Evolutionary conservation across 495 filamentous ascomycete species (phyloP).

Genomic region (Polyplosphaeria fusca): DNA sequence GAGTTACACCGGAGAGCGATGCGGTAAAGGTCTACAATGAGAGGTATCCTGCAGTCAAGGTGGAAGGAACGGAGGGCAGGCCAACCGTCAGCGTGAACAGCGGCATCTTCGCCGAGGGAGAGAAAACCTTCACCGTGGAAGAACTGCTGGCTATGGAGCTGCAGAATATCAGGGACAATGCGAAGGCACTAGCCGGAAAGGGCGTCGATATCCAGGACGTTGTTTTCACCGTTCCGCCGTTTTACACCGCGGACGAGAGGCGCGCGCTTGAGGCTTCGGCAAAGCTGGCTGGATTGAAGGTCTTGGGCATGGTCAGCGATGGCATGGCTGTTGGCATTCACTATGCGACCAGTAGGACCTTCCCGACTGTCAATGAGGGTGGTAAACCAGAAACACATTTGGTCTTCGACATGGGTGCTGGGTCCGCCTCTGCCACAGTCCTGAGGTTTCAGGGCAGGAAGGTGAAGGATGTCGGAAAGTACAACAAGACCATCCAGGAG

Average conservation of each 20-base stretch:
- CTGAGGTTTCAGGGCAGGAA: constrained; percentile 82
- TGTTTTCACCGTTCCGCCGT: constrained; percentile 89
- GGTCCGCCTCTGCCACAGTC: constrained; percentile 92
- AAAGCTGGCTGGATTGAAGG: constrained; percentile 79
- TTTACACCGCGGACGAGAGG: constrained; percentile 86
- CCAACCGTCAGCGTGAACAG: constrained; percentile 76
- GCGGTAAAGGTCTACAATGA: constrained; percentile 62
- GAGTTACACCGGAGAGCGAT: constrained; percentile 59
- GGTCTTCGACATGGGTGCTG: constrained; percentile 97
- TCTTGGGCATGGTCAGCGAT: constrained; percentile 82
- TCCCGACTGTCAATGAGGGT: constrained; percentile 78
- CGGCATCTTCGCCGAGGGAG: constrained; percentile 59
- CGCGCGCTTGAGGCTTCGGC: constrained; percentile 77
- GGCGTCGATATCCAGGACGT: constrained; percentile 69
- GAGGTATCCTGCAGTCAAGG: constrained; percentile 67
- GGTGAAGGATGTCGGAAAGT: constrained; percentile 88
- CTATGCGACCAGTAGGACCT: constrained; percentile 87
- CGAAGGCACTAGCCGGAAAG: constrained; percentile 79
- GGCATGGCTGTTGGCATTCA: constrained; percentile 90
- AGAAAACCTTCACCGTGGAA: constrained; percentile 79
- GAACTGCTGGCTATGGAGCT: constrained; percentile 97
- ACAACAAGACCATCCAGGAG: constrained; percentile 96
- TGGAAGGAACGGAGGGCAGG: constrained; percentile 56
- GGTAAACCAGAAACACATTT: constrained; percentile 88
- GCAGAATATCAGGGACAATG: constrained; percentile 81